A percentile compares a stretch with the other conserved stretches of the same genome.
Conservation (phyloP, 495 filamentous ascomycete genomes). For the Neurospora sp. region DNA sequence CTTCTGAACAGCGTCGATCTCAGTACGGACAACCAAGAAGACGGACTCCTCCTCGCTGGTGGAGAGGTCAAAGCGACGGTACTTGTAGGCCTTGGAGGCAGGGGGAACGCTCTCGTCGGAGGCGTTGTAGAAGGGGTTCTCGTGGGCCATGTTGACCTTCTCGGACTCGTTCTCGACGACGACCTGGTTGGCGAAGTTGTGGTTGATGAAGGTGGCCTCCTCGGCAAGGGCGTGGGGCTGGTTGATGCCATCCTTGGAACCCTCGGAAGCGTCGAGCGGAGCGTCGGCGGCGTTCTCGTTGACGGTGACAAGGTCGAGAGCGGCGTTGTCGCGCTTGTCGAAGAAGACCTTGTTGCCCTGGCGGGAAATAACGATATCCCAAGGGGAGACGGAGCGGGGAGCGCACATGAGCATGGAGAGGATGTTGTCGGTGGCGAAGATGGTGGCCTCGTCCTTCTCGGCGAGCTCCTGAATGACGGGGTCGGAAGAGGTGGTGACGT, state of each 20-base stretch:
- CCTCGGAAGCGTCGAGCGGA: slow-evolving; percentile 79
- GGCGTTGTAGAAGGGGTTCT: slow-evolving; percentile 96
- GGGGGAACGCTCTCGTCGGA: slow-evolving; percentile 85
- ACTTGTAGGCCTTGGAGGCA: slow-evolving; percentile 95
- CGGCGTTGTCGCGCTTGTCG: slow-evolving; percentile 90
- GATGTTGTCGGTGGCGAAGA: slow-evolving; percentile 94
- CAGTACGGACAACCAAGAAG: slow-evolving; percentile 87
- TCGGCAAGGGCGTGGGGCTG: slow-evolving; percentile 80
- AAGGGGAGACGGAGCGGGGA: slow-evolving; percentile 88
- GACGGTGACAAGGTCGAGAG: slow-evolving; percentile 93
- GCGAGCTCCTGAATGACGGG: slow-evolving; percentile 94
- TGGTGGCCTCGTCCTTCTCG: slow-evolving; percentile 91
- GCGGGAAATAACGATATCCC: slow-evolving; percentile 88
- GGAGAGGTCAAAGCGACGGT: slow-evolving; percentile 90
- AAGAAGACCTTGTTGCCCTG: slow-evolving; percentile 95
- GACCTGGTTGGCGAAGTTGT: slow-evolving; percentile 94
- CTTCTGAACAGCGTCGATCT: slow-evolving; percentile 92
- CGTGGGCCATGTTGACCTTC: slow-evolving; percentile 73
- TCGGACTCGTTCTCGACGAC: slow-evolving; percentile 66
- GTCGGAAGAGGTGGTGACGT: slow-evolving; percentile 91
- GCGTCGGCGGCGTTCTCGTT: slow-evolving; percentile 99
- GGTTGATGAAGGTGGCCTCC: slow-evolving; percentile 98
- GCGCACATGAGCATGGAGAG: slow-evolving; percentile 99
- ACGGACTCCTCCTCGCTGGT: slow-evolving; percentile 87
- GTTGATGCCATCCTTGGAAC: slow-evolving; percentile 92